Percentiles rank a stretch among this genome's conserved stretches.
phyloP scores from a whole-genome alignment of 2,329 filamentous ascomycete species.

The Dactylellina cionopaga region DNA sequence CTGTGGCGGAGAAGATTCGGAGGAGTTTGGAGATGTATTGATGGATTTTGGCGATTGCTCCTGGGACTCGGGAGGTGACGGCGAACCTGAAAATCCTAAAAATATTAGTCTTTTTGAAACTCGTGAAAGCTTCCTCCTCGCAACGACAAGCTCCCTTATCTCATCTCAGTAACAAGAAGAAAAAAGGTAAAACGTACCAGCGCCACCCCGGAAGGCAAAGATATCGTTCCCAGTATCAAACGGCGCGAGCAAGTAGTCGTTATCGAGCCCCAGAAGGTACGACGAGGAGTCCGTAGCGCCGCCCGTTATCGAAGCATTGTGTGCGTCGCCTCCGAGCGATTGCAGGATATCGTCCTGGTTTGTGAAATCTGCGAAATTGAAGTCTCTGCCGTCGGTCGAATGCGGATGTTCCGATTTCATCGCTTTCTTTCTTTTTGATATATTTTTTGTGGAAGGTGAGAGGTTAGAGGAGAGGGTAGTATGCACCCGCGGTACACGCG shows the following conservation, averaged over 20 bases:
- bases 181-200: slow-evolving; percentile 39
- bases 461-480: neutral
- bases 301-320: slow-evolving; percentile 49
- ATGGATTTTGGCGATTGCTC: slow-evolving; percentile 49
- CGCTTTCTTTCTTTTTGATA: neutral
- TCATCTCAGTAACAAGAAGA: too few relatives aligned
- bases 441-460: neutral
- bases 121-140: too few relatives aligned
- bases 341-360: slow-evolving; percentile 44
- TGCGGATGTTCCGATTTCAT: slow-evolving; percentile 51
- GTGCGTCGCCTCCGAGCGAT: slow-evolving; percentile 42
- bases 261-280: slow-evolving; percentile 45
- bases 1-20: slow-evolving; percentile 44
- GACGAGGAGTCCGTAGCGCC: slow-evolving; percentile 43
- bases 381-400: slow-evolving; percentile 47
- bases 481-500: slow-evolving; percentile 16
- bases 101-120: too few relatives aligned
- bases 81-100: slow-evolving; percentile 31
- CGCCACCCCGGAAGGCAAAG: slow-evolving; percentile 44
- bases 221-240: slow-evolving; percentile 49
- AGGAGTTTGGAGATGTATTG: slow-evolving; percentile 49
- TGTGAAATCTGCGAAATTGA: slow-evolving; percentile 50
- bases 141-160: too few relatives aligned
- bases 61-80: slow-evolving; percentile 50
- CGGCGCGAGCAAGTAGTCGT: slow-evolving; percentile 49